phyloP scores from a whole-genome alignment of 148 eudicot species.

The Spergularia bocconei region DNA sequence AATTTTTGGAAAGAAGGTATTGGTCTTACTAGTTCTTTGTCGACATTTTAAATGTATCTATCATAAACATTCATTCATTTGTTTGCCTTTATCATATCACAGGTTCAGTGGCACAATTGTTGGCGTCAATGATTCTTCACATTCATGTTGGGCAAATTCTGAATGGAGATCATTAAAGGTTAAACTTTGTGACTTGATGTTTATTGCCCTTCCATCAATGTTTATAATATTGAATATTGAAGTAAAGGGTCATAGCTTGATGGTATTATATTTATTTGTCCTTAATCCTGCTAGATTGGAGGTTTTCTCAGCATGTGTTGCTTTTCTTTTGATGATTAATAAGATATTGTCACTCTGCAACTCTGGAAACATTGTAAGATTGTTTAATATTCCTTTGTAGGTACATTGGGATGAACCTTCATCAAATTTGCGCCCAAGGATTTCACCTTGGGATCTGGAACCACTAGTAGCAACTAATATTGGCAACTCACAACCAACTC shows the following conservation, averaged over 20 bases:
- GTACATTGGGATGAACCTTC: constrained; percentile 99
- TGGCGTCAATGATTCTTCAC: constrained; percentile 61
- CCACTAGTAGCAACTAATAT: constrained; percentile 61
- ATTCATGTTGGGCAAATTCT: constrained; percentile 76
- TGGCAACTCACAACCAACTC: constrained; percentile 56
- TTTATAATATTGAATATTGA: neutral
- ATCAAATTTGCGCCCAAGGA: constrained; percentile 67
- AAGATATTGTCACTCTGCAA: neutral
- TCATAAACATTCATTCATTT: neutral
- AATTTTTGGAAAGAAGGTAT: constrained; percentile 93
- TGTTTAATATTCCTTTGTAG: constrained; percentile 32
- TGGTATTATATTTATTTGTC: neutral
- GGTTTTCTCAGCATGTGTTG: neutral
- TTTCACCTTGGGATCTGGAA: constrained; percentile 95
- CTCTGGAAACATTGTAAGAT: neutral
- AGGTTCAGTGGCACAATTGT: constrained; percentile 96
- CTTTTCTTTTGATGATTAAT: neutral
- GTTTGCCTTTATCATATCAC: constrained; percentile 22
- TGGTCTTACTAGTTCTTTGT: neutral
- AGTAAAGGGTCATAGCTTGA: neutral
- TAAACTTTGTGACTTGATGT: constrained; percentile 6
- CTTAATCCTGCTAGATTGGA: neutral
- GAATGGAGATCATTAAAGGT: constrained; percentile 98
- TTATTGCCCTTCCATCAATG: constrained; percentile 2
- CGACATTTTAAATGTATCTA: neutral